A percentile compares a stretch with the other conserved stretches of the same genome.
These are phyloP conservation scores for Candida maris DNA, from an alignment of 805 yeast genomes.

Conservation along the genomic window DNA sequence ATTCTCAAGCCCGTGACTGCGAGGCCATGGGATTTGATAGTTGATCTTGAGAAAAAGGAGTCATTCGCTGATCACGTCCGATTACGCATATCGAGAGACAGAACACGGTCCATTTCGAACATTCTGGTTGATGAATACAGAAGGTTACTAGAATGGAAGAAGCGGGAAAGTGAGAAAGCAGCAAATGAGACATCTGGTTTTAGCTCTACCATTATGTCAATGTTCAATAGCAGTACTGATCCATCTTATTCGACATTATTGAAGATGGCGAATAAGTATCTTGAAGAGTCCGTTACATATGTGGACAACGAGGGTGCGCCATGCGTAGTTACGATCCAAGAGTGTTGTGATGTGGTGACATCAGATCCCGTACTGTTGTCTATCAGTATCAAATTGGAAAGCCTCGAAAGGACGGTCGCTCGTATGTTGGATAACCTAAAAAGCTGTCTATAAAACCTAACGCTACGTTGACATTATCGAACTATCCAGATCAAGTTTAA, in stretches of 20 bases:
- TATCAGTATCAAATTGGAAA: constrained; percentile 58
- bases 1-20: constrained; percentile 46
- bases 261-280: constrained; percentile 45
- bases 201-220: constrained; percentile 21
- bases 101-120: constrained; percentile 36
- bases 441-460: constrained; percentile 2
- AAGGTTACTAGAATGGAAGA: constrained; percentile 32
- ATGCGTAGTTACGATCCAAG: constrained; percentile 56
- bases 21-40: constrained; percentile 61
- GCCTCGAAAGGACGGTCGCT: constrained; percentile 49
- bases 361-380: constrained; percentile 67
- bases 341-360: constrained; percentile 55
- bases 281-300: constrained; percentile 63
- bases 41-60: constrained; percentile 37
- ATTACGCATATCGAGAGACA: constrained; percentile 48
- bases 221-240: constrained; percentile 22
- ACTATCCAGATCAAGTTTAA: constrained; percentile 2
- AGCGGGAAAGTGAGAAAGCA: constrained; percentile 6
- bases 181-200: constrained; percentile 12
- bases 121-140: constrained; percentile 39
- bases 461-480: neutral
- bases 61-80: constrained; percentile 59
- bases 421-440: constrained; percentile 26
- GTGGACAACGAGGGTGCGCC: constrained; percentile 34
- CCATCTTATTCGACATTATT: constrained; percentile 33